Evolutionary conservation across 805 yeast genomes (phyloP), one percentile per base, ranked within the genome.

Genomic region (Huiozyma naganishii): DNA sequence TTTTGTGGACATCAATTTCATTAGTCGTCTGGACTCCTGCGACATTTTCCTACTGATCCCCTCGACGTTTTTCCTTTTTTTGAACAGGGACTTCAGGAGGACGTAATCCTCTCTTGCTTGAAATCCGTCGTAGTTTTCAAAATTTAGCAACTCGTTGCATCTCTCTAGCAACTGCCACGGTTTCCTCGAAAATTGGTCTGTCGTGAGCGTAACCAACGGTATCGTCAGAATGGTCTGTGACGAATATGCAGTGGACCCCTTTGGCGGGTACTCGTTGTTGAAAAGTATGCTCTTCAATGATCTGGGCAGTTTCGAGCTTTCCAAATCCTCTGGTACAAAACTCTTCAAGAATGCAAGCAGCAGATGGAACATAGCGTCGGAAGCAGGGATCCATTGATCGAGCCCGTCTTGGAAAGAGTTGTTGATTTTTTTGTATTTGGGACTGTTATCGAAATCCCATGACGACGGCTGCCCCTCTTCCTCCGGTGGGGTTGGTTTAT

Each of bases 281-380:
- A 80, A 77, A 29, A 85, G 60, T 38, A 84, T 64, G 27, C 77
- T 71, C 52, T 81, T 86, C 43, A 86, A 66, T 0, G 83, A 67
- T 51, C 74, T 74, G 37, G 95, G 94, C 37, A 85, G 63, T 43
- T 58, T 56, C 3, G 61, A 51, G 28, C 70, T 66, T 33, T 74
- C 78, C 40, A 73, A 69, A 47, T 78, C 85, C 42, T 74, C 73
- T 1, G 86, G 83, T 28, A 85, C 71, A 79, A 84, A 81, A 13
- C 94, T 79, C 48, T 89, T 73, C 46, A 88, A 64, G 53, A 86
- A 88, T 2, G 95, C 74, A 32, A 86, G 63, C 27, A 86, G 68
- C 30, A 88, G 62, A 61, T 88, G 97, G 55, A 84, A 83, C 65
- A 86, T 74, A 0, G 95, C 96, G 57, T 84, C 86, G 5, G 92